Percentiles rank a stretch among this genome's conserved stretches.
Conservation (phyloP, 768 basidiomycete species). For the Mycena polygramma region DNA sequence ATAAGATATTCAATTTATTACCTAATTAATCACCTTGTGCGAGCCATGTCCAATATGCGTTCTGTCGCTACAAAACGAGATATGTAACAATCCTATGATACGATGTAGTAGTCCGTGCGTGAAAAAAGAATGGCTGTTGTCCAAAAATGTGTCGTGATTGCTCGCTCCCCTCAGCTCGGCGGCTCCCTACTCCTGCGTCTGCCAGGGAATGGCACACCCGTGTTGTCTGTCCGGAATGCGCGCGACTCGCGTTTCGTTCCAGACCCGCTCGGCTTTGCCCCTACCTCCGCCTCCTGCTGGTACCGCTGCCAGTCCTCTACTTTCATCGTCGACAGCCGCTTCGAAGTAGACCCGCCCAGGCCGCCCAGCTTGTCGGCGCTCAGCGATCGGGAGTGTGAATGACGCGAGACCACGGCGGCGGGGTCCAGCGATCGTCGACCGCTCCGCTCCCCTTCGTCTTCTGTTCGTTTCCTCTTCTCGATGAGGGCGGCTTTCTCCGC, state of each 20-base stretch:
- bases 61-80: slow-evolving; percentile 26
- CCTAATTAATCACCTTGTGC: background rate
- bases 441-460: slow-evolving; percentile 54
- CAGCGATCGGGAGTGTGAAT: slow-evolving; percentile 67
- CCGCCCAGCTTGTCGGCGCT: slow-evolving; percentile 71
- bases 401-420: slow-evolving; percentile 42
- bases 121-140: slow-evolving; percentile 33
- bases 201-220: slow-evolving; percentile 72
- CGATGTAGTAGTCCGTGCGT: slow-evolving; percentile 21
- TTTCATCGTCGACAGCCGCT: slow-evolving; percentile 80
- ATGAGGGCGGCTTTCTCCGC: slow-evolving; percentile 74
- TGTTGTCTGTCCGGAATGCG: slow-evolving; percentile 40
- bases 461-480: slow-evolving; percentile 64
- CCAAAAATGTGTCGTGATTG: slow-evolving; percentile 30
- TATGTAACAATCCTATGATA: slow-evolving; percentile 22
- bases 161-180: slow-evolving; percentile 45
- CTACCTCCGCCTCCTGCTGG: slow-evolving; percentile 64
- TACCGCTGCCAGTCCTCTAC: slow-evolving; percentile 89
- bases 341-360: slow-evolving; percentile 62
- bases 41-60: slow-evolving; percentile 1
- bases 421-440: slow-evolving; percentile 51
- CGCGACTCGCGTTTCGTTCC: slow-evolving; percentile 52
- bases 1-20: background rate
- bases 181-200: slow-evolving; percentile 53
- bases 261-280: slow-evolving; percentile 36